Evolutionary conservation across 2,329 filamentous ascomycete species (phyloP), one percentile per base, ranked within the genome.

Genomic region (Ceratocystis ficicola): DNA sequence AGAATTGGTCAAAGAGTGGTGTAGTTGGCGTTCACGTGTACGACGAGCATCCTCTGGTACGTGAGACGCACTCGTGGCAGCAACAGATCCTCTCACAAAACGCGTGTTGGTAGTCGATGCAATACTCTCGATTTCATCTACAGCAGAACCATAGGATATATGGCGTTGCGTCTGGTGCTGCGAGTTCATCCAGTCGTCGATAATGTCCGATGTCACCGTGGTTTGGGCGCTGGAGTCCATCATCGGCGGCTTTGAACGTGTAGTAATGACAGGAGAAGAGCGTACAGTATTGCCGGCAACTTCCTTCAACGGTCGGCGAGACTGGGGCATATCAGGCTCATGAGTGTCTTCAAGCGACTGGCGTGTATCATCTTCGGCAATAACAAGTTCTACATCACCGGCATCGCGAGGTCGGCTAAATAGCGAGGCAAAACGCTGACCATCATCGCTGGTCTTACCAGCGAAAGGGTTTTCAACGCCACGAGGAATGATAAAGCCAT

Each of bases 181-280:
- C 65, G 80, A 79, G 69, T 82, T 81, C 66, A 95, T 76, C 71
- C 96, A 80, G 65, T 84, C 82, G 70, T 96, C 91, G 69, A 96
- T 90, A 66, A 88, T 86, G 62, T 88, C 83, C 0, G 89, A 83
- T n/a, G 90, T 95, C 36, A 96, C 79, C 48, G 87, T 81, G 28
- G 92, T 96, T 76, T 96, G 93, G 15, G 88, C 87, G 64, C 86
- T 83, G 70, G 65, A 68, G 59, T 69, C 68, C 12, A 66, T 62
- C 66, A 66, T 69, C 1, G 44, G n/a, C 17, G 44, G 36, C 28
- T 32, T 55, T 20, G 25, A 17, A 8, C 28, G 12, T 10, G 44
- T 32, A 32, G 44, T 61, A 25, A 69, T 71, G 71, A 78, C 81
- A 66, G 77, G 78, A 5, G 69, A 62, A 28, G 75, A 71, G 22